A percentile compares a stretch with the other conserved stretches of the same genome.
Evolutionary conservation across 352 stramenopile genomes (phyloP).

Genomic region (Globisporangium nunn): DNA sequence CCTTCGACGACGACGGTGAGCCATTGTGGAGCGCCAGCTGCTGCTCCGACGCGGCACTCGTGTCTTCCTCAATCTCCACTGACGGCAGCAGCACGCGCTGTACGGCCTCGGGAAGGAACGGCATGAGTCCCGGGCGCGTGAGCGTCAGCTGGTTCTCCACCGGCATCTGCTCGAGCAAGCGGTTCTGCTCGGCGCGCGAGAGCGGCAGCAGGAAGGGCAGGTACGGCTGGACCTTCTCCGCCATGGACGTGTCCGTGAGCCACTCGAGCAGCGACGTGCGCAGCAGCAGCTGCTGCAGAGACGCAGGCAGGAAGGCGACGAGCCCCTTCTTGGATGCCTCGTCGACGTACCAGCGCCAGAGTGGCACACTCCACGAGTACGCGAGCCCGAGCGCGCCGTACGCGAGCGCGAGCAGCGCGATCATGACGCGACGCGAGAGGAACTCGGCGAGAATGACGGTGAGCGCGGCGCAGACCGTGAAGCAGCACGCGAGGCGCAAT

Average conservation of each 20-base stretch:
- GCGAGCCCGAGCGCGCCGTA: slow-evolving; percentile 59
- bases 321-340: slow-evolving; percentile 48
- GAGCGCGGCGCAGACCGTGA: slow-evolving; percentile 55
- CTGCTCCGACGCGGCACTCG: background rate
- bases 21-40: slow-evolving; percentile 5
- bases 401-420: slow-evolving; percentile 53
- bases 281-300: slow-evolving; percentile 54
- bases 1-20: background rate
- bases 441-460: slow-evolving; percentile 77
- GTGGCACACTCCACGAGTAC: slow-evolving; percentile 73
- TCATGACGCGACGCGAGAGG: slow-evolving; percentile 60
- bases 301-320: slow-evolving; percentile 51
- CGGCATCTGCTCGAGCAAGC: slow-evolving; percentile 61
- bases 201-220: slow-evolving; percentile 75
- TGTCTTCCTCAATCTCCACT: slow-evolving; percentile 10
- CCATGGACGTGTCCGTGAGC: slow-evolving; percentile 71
- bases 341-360: slow-evolving; percentile 75
- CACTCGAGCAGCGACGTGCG: slow-evolving; percentile 74
- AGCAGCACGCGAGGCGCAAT: slow-evolving; percentile 55
- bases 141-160: slow-evolving; percentile 63
- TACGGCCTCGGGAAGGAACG: slow-evolving; percentile 47
- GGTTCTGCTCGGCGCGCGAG: slow-evolving; percentile 54
- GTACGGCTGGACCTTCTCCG: slow-evolving; percentile 61
- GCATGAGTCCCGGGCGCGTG: slow-evolving; percentile 59
- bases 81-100: slow-evolving; percentile 51